These are phyloP conservation scores for Geotrichum cucujoidarum DNA, from an alignment of 1,139 yeast species.

Conservation along the genomic window DNA sequence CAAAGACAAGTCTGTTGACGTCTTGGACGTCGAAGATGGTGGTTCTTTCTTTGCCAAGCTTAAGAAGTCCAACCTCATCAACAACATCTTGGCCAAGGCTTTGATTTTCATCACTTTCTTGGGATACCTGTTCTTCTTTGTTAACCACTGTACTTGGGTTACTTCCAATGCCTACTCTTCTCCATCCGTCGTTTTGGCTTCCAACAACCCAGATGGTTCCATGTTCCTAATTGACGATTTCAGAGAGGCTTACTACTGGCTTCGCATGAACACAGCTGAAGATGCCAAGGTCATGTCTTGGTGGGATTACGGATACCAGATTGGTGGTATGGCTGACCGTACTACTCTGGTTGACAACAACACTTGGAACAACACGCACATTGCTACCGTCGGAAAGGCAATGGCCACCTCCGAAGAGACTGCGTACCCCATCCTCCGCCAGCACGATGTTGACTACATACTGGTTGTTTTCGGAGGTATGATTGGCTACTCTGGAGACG, in stretches of 20 bases:
- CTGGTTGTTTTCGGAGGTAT: conserved; percentile 92
- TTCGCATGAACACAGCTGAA: conserved; percentile 94
- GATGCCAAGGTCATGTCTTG: conserved; percentile 96
- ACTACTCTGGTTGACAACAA: conserved; percentile 97
- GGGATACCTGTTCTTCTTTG: conserved; percentile 75
- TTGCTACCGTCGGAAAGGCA: conserved; percentile 99
- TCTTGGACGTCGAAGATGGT: conserved; percentile 17
- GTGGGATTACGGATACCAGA: conserved; percentile 99
- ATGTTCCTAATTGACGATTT: conserved; percentile 87
- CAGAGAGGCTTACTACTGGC: conserved; percentile 98
- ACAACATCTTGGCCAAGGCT: conserved; percentile 49
- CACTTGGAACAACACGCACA: conserved; percentile 99
- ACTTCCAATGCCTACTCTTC: conserved; percentile 94
- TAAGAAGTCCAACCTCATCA: conserved; percentile 23
- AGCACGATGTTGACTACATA: conserved; percentile 94
- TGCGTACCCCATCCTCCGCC: conserved; percentile 79
- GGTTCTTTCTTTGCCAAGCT: conserved; percentile 21
- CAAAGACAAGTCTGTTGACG: conserved; percentile 9
- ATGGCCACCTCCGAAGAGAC: conserved; percentile 87
- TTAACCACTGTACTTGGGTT: conserved; percentile 95
- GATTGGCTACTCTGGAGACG: conserved; percentile 94
- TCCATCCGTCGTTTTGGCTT: conserved; percentile 93
- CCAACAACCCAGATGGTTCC: conserved; percentile 79
- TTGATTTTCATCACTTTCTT: conserved; percentile 66
- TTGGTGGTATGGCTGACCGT: conserved; percentile 99